Evolutionary conservation across 495 filamentous ascomycete genomes (phyloP), one percentile per base, ranked within the genome.

Genomic region (Trichoderma asperelloides): DNA sequence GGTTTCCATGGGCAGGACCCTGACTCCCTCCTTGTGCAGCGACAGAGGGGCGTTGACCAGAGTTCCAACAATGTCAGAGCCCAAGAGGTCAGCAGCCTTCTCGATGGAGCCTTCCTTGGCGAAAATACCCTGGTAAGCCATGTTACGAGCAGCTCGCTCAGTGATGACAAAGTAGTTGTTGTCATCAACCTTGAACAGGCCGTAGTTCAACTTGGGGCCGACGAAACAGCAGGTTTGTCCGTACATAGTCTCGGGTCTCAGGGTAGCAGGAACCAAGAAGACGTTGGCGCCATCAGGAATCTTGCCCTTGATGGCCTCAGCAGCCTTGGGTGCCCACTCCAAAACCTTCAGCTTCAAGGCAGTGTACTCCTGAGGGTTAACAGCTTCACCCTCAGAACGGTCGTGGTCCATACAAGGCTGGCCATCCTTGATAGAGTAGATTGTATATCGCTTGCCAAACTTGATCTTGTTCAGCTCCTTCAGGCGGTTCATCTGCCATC

Each of bases 371-470:
- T 97, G 94, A 18, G 91, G 90, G 43, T 85, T 87, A 63, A 98
- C 86, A 65, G 91, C 95, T 80, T 98, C 95, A 68, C 95, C 95
- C 68, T 92, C 87, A 65, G 88, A 90, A 69, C 95, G 84, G 77
- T 98, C 95, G 78, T 98, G 95, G 77, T 97, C 95, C 88, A 98
- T 91, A 80, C 95, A 98, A 16, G 95, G 91, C 74, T 98, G 95
- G 63, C 93, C 94, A 73, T 98, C 95, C 79, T 97, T 97, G 67
- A 95, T 93, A 18, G 88, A 92, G 82, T 97, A 97, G 69, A 98
- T 87, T 2, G 94, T 97, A 74, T 97, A 97, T 47, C 95, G 85
- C 79, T 91, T 93, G 63, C 93, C 94, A 75, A 94, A 98, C 81
- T 90, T 87, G 71, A 98, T 96, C 82, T 97, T 98, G 64, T 90